A percentile compares a stretch with the other conserved stretches of the same genome.
Conservation (phyloP, 2,329 filamentous ascomycete species). For the Penicillium brevicompactum region DNA sequence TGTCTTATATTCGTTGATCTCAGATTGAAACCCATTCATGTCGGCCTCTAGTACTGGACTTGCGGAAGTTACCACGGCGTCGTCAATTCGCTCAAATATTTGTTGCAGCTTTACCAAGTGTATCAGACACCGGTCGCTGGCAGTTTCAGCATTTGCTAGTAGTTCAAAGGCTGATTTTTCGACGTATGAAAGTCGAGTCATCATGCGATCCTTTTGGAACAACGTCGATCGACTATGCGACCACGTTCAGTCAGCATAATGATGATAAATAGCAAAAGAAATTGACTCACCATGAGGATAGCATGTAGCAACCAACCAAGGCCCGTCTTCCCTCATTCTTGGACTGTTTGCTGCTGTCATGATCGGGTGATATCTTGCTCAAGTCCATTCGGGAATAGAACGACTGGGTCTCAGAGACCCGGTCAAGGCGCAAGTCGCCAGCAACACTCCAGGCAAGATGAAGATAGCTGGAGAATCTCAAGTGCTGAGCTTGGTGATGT, state of each 20-base stretch:
- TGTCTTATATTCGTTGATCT: not conserved
- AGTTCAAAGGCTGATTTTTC: not conserved
- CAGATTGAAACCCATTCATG: conserved; percentile 1
- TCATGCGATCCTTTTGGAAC: conserved; percentile 5
- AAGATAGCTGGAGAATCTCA: conserved; percentile 1
- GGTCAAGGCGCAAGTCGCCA: not conserved
- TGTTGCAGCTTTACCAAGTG: conserved; percentile 2
- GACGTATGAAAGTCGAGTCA: not conserved
- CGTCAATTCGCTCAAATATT: conserved; percentile 7
- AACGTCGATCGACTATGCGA: not conserved
- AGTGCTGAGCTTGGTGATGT: not conserved
- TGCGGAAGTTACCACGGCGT: not conserved
- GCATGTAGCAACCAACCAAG: conserved; percentile 3
- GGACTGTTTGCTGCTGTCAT: not conserved
- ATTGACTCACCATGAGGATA: conserved; percentile 3
- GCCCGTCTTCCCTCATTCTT: conserved; percentile 1
- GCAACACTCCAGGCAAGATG: conserved; percentile 1
- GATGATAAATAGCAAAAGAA: too few relatives aligned
- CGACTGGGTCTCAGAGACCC: not conserved
- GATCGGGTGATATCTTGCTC: not conserved
- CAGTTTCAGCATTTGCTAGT: not conserved
- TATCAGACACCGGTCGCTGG: conserved; percentile 2
- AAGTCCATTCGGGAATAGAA: conserved; percentile 1
- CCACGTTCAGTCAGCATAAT: not conserved
- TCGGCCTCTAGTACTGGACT: not conserved